Percentiles rank a stretch among this genome's conserved stretches.
Conservation (phyloP, 148 eudicot genomes). For the Spergularia marina region DNA sequence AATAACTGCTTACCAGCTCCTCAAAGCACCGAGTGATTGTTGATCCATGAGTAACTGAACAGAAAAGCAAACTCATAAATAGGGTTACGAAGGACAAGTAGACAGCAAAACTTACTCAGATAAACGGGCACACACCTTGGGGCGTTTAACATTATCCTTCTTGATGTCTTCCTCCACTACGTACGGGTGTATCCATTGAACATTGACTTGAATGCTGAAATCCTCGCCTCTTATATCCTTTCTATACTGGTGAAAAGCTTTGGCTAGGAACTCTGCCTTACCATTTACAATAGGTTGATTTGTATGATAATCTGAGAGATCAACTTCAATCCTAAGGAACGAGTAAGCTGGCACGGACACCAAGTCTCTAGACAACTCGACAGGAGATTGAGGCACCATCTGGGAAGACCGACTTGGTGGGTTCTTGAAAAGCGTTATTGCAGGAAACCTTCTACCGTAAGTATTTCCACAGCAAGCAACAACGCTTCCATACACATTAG, state of each 20-base stretch:
- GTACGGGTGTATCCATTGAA: constrained; percentile 4
- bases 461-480: too few relatives aligned
- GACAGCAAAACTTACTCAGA: too few relatives aligned
- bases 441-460: too few relatives aligned
- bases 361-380: not conserved
- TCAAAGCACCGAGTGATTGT: not conserved
- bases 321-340: not conserved
- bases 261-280: not conserved
- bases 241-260: too few relatives aligned
- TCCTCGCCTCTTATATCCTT: not conserved
- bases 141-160: not conserved
- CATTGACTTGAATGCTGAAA: not conserved
- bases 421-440: too few relatives aligned
- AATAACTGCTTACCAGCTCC: too few relatives aligned
- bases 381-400: not conserved
- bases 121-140: not conserved
- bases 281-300: not conserved
- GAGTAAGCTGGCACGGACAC: constrained; percentile 2
- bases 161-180: not conserved
- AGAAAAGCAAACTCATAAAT: too few relatives aligned
- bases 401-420: too few relatives aligned
- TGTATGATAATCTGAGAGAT: not conserved
- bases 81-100: too few relatives aligned
- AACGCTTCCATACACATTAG: too few relatives aligned
- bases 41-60: too few relatives aligned